A percentile compares a stretch with the other conserved stretches of the same genome.
Conservation (phyloP, 106 monocot species). For the Narthecium ossifragum region DNA sequence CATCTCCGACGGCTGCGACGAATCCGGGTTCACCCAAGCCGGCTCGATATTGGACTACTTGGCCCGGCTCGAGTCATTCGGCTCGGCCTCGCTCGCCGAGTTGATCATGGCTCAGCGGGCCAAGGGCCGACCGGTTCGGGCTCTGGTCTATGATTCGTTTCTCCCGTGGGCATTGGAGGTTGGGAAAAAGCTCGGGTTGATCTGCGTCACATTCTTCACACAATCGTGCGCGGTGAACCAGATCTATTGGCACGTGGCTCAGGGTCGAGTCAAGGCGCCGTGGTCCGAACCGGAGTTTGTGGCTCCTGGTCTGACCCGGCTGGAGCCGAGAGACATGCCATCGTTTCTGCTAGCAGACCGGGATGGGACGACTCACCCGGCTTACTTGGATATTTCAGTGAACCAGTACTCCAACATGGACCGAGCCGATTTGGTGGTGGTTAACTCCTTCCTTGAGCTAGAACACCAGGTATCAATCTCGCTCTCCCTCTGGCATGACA, state of each 20-base stretch:
- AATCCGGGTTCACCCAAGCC: constrained; percentile 14
- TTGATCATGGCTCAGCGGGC: constrained; percentile 17
- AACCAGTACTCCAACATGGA: constrained; percentile 39
- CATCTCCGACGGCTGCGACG: constrained; percentile 75
- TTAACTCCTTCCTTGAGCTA: constrained; percentile 52
- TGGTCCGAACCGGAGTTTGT: not conserved
- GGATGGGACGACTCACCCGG: constrained; percentile 14
- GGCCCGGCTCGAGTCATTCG: constrained; percentile 23
- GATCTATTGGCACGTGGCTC: constrained; percentile 27
- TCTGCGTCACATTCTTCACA: constrained; percentile 44
- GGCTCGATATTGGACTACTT: constrained; percentile 23
- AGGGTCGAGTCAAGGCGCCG: constrained; percentile 18
- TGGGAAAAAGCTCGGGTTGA: constrained; percentile 20
- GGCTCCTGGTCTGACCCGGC: constrained; percentile 23
- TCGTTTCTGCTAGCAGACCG: constrained; percentile 18
- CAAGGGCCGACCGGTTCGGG: constrained; percentile 20
- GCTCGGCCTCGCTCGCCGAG: constrained; percentile 18
- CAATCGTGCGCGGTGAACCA: constrained; percentile 39
- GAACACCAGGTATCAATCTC: constrained; percentile 17
- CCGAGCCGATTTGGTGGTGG: constrained; percentile 27
- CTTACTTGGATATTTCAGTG: constrained; percentile 19
- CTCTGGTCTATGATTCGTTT: constrained; percentile 46
- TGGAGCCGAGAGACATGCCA: constrained; percentile 33
- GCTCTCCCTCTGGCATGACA: too few relatives aligned
- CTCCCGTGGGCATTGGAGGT: constrained; percentile 47